Evolutionary conservation across 2,329 filamentous ascomycete species (phyloP), one percentile per base, ranked within the genome.

Genomic region (Domatiomyces catenatus): DNA sequence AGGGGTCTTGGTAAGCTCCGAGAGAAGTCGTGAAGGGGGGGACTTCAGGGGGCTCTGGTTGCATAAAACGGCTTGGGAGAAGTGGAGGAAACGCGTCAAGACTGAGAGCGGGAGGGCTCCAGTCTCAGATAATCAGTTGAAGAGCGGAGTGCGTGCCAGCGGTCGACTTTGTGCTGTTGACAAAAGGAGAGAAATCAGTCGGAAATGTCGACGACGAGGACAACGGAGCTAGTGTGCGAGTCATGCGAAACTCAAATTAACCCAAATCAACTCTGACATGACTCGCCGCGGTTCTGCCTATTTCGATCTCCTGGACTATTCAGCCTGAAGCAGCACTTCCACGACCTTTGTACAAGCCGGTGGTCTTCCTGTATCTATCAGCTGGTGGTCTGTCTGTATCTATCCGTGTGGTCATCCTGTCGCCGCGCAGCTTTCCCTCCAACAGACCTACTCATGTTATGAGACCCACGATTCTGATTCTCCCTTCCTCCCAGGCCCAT

Each of bases 51-150:
- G 71, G 67, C 75, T 75, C 77, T 72, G 78, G 66, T 74, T 78
- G 78, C 79, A 82, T 82, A 81, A 75, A 81, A 81, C 65, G 66
- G 54, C 63, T 63, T 66, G 63, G 60, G 59, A 57, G 59, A 59
- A 62, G 52, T 56, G 53, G 56, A 57, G 52, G 48, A 52, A 56
- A 59, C 57, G 59, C 58, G 58, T 61, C 60, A 62, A 63, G 75
- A 80, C 77, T 74, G 77, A 79, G 70, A 76, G 74, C 72, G 67
- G 57, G 54, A 53, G 50, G 70, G 71, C 72, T 60, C 72, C 74
- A 76, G 74, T 72, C 73, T 62, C 59, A 48, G n/a, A 28, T 50
- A 42, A 51, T 51, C 28, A 32, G 19, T 20, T 32, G 54, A 47
- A 46, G 46, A 24, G 48, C 19, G 48, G 50, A 32, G 20, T 36